A percentile compares a stretch with the other conserved stretches of the same genome.
phyloP scores from a whole-genome alignment of 2,329 filamentous ascomycete species.

The Atkinsonella hypoxylon region DNA sequence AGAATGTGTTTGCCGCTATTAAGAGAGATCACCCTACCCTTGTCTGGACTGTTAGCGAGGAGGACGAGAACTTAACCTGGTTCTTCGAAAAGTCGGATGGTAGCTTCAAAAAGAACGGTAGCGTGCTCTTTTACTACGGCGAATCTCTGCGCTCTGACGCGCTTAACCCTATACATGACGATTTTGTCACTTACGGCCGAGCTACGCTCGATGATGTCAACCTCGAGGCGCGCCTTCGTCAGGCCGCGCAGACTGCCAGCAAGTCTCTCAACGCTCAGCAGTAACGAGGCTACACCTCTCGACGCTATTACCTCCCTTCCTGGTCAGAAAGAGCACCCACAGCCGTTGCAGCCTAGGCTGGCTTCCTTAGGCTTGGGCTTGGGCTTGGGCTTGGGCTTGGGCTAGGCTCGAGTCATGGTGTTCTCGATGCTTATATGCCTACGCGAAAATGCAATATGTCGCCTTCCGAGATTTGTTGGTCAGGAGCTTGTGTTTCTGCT shows the following conservation, averaged over 20 bases:
- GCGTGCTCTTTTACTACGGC: constrained; percentile 95
- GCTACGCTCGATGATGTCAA: constrained; percentile 85
- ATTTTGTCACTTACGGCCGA: constrained; percentile 72
- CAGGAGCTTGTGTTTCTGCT: no score
- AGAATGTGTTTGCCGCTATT: constrained; percentile 87
- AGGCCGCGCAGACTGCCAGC: constrained; percentile 60
- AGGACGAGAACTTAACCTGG: constrained; percentile 95
- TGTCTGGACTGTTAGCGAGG: constrained; percentile 91
- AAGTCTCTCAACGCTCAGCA: constrained; percentile 24
- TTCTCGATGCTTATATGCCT: no score
- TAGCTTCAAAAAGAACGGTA: constrained; percentile 72
- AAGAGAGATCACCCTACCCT: constrained; percentile 88
- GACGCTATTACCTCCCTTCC: no score
- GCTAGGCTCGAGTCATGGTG: no score
- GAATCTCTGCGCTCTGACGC: constrained; percentile 47
- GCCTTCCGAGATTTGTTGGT: no score
- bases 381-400: no score
- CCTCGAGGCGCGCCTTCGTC: constrained; percentile 72
- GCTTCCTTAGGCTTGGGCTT: no score
- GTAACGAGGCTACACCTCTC: no score
- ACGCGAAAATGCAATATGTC: no score
- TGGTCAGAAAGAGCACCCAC: no score
- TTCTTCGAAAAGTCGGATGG: constrained; percentile 97
- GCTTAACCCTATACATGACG: constrained; percentile 69
- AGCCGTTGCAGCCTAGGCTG: no score